Percentiles rank a stretch among this genome's conserved stretches.
Conservation (phyloP, 2,329 filamentous ascomycete genomes). For the Domatiomyces globalis region DNA sequence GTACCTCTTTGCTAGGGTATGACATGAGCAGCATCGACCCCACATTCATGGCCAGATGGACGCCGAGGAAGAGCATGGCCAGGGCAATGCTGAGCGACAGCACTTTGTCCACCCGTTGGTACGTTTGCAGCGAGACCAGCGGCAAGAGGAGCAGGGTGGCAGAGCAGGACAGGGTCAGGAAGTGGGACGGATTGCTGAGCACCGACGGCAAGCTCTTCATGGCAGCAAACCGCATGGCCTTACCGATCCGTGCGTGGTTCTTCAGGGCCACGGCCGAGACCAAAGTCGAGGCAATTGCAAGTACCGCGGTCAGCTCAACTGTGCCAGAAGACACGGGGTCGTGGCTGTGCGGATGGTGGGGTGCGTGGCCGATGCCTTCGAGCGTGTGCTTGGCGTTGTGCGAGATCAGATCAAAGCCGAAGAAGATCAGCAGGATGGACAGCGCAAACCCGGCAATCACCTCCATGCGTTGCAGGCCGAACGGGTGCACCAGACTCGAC, state of each 20-base stretch:
- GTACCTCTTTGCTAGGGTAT: slow-evolving; percentile 49
- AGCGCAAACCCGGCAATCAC: slow-evolving; percentile 92
- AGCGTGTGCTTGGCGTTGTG: slow-evolving; percentile 90
- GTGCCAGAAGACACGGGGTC: slow-evolving; percentile 57
- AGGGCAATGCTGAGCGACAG: slow-evolving; percentile 70
- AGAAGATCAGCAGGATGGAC: slow-evolving; percentile 92
- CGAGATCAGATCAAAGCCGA: slow-evolving; percentile 86
- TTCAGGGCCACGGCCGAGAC: slow-evolving; percentile 74
- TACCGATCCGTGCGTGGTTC: slow-evolving; percentile 85
- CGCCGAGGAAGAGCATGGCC: slow-evolving; percentile 77
- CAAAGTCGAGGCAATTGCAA: slow-evolving; percentile 69
- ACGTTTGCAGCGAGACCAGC: slow-evolving; percentile 64
- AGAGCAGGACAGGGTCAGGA: slow-evolving; percentile 81
- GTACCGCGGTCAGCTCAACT: slow-evolving; percentile 65
- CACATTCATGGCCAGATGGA: slow-evolving; percentile 68
- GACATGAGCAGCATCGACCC: slow-evolving; percentile 95
- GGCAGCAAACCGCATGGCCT: slow-evolving; percentile 74
- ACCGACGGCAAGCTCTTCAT: slow-evolving; percentile 62
- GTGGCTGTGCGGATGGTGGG: slow-evolving; percentile 57
- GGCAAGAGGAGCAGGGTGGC: slow-evolving; percentile 66
- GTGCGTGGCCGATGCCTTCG: slow-evolving; percentile 55
- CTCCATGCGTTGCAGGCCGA: slow-evolving; percentile 79
- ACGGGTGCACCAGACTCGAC: slow-evolving; percentile 83
- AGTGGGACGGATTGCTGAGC: slow-evolving; percentile 89
- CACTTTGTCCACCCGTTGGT: slow-evolving; percentile 67